These are phyloP conservation scores for Tagetes erecta DNA, from an alignment of 129 eudicot genomes.

Conservation along the genomic window DNA sequence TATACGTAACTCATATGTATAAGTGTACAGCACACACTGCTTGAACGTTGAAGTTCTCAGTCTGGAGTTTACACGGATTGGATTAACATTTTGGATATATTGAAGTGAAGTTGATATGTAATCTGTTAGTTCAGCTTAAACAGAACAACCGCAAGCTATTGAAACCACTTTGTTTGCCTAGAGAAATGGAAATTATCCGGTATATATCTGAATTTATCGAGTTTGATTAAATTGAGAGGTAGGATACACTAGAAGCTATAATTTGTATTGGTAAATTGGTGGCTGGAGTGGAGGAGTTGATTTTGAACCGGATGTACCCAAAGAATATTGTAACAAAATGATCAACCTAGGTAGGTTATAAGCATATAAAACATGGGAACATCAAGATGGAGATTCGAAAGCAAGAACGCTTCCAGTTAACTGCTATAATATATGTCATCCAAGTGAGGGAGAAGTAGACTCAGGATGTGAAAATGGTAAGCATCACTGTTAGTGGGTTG, in stretches of 20 bases:
- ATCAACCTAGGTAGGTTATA: not conserved
- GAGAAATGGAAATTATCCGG: not conserved
- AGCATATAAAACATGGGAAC: not conserved
- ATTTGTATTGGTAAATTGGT: not conserved
- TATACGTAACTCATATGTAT: not conserved
- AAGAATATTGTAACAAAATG: constrained; percentile 4
- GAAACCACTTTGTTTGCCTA: not conserved
- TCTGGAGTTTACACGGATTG: not conserved
- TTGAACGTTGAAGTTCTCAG: not conserved
- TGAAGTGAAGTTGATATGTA: not conserved
- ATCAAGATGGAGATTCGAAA: not conserved
- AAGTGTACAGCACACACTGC: not conserved
- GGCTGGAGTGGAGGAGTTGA: not conserved
- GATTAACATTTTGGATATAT: not conserved
- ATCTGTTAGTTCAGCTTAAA: not conserved
- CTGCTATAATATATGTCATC: not conserved
- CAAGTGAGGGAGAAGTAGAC: not conserved
- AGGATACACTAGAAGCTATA: not conserved
- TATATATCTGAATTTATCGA: not conserved
- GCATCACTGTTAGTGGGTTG: constrained; percentile 7
- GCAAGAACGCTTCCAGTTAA: not conserved
- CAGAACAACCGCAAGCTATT: not conserved
- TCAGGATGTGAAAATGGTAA: not conserved
- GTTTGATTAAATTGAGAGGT: constrained; percentile 2
- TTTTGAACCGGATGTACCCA: not conserved